Conservation (phyloP, 805 yeast species). For the Saturnispora serradocipensis region DNA sequence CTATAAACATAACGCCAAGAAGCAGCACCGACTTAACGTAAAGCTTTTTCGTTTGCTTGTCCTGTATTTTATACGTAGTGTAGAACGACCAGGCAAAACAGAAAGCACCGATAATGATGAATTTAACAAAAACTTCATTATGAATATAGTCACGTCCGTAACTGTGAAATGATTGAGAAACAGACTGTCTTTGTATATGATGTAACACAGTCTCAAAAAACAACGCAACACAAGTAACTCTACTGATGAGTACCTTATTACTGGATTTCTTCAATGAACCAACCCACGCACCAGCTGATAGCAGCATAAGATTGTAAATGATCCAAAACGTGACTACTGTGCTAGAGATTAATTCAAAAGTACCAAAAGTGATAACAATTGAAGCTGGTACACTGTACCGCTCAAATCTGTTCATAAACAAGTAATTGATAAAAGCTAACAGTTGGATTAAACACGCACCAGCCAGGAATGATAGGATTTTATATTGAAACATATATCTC, state of each 20-base stretch:
- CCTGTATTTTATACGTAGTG: conserved; percentile 17
- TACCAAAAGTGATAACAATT: conserved; percentile 15
- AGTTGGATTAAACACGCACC: conserved; percentile 14
- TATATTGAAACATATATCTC: conserved; percentile 20
- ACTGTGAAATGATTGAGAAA: not conserved
- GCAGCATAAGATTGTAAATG: conserved; percentile 23
- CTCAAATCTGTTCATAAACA: conserved; percentile 19
- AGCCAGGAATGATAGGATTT: conserved; percentile 17
- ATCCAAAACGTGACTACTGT: conserved; percentile 25
- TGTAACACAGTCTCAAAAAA: not conserved
- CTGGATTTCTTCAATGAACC: not conserved
- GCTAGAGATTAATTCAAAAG: conserved; percentile 16
- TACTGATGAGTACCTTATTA: not conserved
- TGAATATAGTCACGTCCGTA: not conserved
- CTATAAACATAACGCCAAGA: conserved; percentile 10
- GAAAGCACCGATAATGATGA: not conserved
- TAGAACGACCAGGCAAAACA: conserved; percentile 6
- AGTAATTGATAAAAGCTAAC: conserved; percentile 14
- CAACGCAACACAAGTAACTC: not conserved
- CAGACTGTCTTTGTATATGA: no score
- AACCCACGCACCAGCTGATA: conserved; percentile 22
- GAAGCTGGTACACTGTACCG: conserved; percentile 16
- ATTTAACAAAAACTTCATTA: not conserved
- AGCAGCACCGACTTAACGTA: conserved; percentile 7
- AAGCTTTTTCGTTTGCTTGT: conserved; percentile 10